Evolutionary conservation across 345 rosid species (phyloP), one percentile per base, ranked within the genome.

Genomic region (Combretum micranthum): DNA sequence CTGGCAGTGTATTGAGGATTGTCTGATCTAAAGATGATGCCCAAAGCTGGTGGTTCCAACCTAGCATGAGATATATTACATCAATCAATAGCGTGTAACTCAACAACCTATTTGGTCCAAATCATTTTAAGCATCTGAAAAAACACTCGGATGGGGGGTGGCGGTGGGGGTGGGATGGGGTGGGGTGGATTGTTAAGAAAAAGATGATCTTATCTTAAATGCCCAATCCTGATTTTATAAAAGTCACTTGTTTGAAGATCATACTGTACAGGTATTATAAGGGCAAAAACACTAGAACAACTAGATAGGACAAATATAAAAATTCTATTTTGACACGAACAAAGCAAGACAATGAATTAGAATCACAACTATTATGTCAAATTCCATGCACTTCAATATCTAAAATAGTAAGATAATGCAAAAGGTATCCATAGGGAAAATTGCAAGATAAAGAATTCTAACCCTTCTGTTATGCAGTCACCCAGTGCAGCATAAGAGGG

Each of bases 391-490:
- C 18, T 2, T 39, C 17, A 12, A 13, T 32, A 22, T 54, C 21
- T 39, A 54, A 37, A 56, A 23, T 15, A 56, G 43, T 15, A 20
- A 55, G 42, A 42, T 14, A 32, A 18, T 22, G 20, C 21, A 47
- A 20, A 45, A 51, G 59, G 48, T 19, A 53, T 43, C 20, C 44
- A 11, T 20, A 16, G 44, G 52, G 69, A 63, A 44, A 37, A 45
- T 43, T 17, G 51, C 50, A 59, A 22, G 23, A 59, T 4, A 62
- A 56, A 44, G 61, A 52, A 47, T 20, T 53, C 90, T 77, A 54
- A 93, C 99, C 99, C 97, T 77, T 93, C 99, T 6, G 78, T 80
- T 67, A 87, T 80, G 87, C 95, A 89, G 76, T 93, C 99, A 60
- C 99, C 97, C 65, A 93, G 64, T 20, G 77, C 72, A 50, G 90